phyloP scores from a whole-genome alignment of 768 basidiomycete genomes.

The Cystobasidium onofrii region DNA sequence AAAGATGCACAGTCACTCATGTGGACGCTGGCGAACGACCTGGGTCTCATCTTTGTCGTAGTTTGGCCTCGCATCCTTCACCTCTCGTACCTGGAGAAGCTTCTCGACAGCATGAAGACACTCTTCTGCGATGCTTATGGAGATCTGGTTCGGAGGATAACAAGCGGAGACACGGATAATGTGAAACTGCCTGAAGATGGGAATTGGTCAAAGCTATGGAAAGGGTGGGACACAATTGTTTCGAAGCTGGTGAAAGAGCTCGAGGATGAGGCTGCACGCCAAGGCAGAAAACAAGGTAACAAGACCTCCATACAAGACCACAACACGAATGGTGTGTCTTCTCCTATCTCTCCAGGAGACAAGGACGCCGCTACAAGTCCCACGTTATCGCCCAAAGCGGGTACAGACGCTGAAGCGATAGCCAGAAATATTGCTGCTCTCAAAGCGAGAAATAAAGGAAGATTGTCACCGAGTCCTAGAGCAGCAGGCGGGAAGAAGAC shows the following conservation, averaged over 20 bases:
- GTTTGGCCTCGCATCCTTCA: constrained; percentile 95
- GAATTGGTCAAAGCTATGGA: constrained; percentile 38
- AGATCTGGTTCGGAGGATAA: constrained; percentile 71
- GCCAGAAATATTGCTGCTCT: constrained; percentile 83
- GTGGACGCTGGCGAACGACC: constrained; percentile 90
- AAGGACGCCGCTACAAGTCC: constrained; percentile 10
- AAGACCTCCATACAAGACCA: neutral
- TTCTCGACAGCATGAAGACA: constrained; percentile 67
- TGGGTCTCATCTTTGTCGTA: constrained; percentile 94
- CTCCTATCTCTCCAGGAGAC: neutral
- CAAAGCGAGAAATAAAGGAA: constrained; percentile 60
- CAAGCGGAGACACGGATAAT: constrained; percentile 49
- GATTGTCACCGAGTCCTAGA: constrained; percentile 33
- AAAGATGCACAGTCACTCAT: constrained; percentile 53
- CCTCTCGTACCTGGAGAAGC: constrained; percentile 82
- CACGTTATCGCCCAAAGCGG: neutral
- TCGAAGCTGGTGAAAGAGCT: constrained; percentile 64
- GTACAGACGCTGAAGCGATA: constrained; percentile 72
- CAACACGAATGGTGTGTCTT: neutral
- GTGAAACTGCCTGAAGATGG: constrained; percentile 3
- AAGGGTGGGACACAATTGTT: constrained; percentile 73
- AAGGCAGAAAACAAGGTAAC: constrained; percentile 26
- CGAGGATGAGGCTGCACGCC: constrained; percentile 61
- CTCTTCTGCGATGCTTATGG: constrained; percentile 81
- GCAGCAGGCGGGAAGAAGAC: constrained; percentile 36